A percentile compares a stretch with the other conserved stretches of the same genome.
Conservation (phyloP, 2,329 filamentous ascomycete species). For the Cordyceps militaris region DNA sequence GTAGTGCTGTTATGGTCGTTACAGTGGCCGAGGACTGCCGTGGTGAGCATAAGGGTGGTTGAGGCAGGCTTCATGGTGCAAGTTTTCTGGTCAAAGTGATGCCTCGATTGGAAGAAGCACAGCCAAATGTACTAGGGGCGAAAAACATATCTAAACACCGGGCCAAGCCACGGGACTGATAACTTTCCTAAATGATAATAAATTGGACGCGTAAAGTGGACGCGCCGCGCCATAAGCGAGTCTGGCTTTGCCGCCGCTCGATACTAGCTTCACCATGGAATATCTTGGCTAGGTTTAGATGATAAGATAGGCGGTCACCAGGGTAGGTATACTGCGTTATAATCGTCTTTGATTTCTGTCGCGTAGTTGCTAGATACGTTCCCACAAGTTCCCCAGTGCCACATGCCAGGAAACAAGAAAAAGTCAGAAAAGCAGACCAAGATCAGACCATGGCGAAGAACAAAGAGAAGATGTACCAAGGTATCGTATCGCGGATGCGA, state of each 20-base stretch:
- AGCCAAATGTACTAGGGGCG: neutral
- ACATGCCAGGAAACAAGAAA: neutral
- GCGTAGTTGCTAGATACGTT: slow-evolving; percentile 12
- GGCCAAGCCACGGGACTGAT: too few species aligned
- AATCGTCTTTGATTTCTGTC: slow-evolving; percentile 12
- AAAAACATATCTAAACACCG: too few species aligned
- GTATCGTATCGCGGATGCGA: neutral
- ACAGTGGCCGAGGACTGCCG: neutral
- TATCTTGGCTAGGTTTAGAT: too few species aligned
- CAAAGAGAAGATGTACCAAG: neutral
- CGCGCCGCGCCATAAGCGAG: too few species aligned
- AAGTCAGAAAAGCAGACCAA: slow-evolving; percentile 1
- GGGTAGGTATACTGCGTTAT: neutral
- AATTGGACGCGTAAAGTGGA: neutral
- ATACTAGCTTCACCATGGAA: too few species aligned
- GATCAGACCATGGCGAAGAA: neutral
- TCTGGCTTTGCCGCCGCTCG: too few species aligned
- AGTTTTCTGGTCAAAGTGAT: neutral
- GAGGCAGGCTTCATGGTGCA: neutral
- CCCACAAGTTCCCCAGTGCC: slow-evolving; percentile 1
- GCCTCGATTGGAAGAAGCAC: neutral
- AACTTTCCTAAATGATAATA: too few species aligned
- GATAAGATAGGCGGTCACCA: too few species aligned
- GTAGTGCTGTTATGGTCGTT: neutral
- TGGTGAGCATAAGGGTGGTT: neutral